Evolutionary conservation across 371 early-diverging fungal species (phyloP).

Genomic region (Saksenaea oblongispora): DNA sequence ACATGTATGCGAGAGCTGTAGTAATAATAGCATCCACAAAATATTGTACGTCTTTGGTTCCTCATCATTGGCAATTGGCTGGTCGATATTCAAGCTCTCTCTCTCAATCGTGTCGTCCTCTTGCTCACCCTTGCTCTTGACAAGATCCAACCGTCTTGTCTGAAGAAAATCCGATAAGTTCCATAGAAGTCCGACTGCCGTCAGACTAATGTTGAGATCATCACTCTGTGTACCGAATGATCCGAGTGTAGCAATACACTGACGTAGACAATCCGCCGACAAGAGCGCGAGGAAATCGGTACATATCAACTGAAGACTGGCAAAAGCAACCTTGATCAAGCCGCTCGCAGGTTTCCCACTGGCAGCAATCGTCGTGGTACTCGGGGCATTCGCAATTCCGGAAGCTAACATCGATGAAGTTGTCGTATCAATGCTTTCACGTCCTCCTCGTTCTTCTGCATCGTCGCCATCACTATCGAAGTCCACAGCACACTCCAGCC

Average conservation of each 20-base stretch:
- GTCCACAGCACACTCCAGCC: conserved; percentile 8
- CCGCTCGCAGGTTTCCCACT: conserved; percentile 37
- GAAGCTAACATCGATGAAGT: conserved; percentile 24
- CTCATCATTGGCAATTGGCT: conserved; percentile 40
- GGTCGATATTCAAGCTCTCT: conserved; percentile 36
- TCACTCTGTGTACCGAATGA: conserved; percentile 84
- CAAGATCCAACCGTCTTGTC: conserved; percentile 62
- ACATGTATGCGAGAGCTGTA: conserved; percentile 80
- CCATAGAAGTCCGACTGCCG: conserved; percentile 93
- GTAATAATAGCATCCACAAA: conserved; percentile 87
- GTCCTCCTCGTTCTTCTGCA: conserved; percentile 18
- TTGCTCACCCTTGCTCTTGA: conserved; percentile 13
- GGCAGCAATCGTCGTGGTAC: not conserved
- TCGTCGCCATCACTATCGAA: conserved; percentile 14
- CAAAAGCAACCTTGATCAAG: conserved; percentile 87
- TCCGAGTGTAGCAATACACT: conserved; percentile 83
- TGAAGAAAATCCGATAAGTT: conserved; percentile 82
- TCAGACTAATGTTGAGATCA: conserved; percentile 94
- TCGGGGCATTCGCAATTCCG: not conserved
- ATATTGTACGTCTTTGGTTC: conserved; percentile 57
- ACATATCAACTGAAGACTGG: conserved; percentile 94
- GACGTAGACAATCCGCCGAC: conserved; percentile 71
- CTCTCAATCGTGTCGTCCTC: conserved; percentile 31
- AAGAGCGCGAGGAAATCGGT: conserved; percentile 89
- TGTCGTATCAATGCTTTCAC: conserved; percentile 35